Percentiles rank a stretch among this genome's conserved stretches.
phyloP scores from a whole-genome alignment of 768 basidiomycete species.

The Collybia sordida region DNA sequence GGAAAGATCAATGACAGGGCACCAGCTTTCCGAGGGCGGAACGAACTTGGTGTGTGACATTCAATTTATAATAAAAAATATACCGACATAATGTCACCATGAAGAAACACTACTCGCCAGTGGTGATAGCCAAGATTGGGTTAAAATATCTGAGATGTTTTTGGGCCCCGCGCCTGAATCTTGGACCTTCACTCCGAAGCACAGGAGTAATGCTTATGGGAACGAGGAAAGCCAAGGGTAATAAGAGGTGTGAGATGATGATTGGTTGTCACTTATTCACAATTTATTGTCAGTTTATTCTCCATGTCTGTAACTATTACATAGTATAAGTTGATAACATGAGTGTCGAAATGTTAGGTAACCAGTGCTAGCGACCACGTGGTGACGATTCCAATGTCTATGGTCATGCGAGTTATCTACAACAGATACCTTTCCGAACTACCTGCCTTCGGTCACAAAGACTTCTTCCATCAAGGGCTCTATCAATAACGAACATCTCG shows the following conservation, averaged over 20 bases:
- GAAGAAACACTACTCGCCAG: conserved; percentile 85
- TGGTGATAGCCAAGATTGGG: conserved; percentile 81
- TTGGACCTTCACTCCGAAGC: conserved; percentile 89
- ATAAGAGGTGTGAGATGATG: not conserved
- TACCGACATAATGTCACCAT: not conserved
- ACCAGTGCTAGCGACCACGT: too few relatives aligned
- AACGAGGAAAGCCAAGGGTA: conserved; percentile 58
- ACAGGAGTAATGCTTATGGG: conserved; percentile 87
- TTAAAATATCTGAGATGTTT: conserved; percentile 94
- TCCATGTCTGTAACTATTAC: too few relatives aligned
- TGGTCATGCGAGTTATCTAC: too few relatives aligned
- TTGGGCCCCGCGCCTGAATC: conserved; percentile 81
- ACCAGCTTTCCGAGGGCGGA: conserved; percentile 82
- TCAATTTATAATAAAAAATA: conserved; percentile 1
- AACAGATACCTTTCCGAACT: too few relatives aligned
- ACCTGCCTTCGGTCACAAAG: too few relatives aligned
- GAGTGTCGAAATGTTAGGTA: too few relatives aligned
- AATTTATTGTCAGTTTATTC: too few relatives aligned
- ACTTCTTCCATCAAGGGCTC: too few relatives aligned
- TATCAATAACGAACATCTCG: too few relatives aligned
- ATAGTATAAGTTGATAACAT: too few relatives aligned
- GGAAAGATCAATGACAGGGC: conserved; percentile 87
- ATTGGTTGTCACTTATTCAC: too few relatives aligned
- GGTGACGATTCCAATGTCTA: too few relatives aligned
- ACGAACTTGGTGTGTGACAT: conserved; percentile 71